A percentile compares a stretch with the other conserved stretches of the same genome.
These are phyloP conservation scores for Taphrina deformans DNA, from an alignment of 1,139 yeast genomes.

Conservation along the genomic window DNA sequence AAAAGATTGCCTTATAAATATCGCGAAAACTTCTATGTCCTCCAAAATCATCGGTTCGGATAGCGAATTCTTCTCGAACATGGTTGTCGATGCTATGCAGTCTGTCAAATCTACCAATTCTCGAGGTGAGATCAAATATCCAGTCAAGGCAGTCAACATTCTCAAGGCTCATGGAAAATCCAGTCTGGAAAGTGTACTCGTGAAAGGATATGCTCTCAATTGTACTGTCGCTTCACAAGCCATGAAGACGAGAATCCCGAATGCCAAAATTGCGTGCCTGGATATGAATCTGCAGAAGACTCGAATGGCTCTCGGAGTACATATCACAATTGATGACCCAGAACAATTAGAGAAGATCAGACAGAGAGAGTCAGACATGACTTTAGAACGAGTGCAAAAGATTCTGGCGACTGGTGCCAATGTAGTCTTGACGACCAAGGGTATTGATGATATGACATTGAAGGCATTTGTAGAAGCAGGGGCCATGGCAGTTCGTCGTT, in stretches of 20 bases:
- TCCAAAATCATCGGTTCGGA: conserved; percentile 95
- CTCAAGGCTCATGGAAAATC: conserved; percentile 97
- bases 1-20: conserved; percentile 70
- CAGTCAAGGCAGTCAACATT: conserved; percentile 95
- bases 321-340: conserved; percentile 94
- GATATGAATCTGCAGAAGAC: conserved; percentile 95
- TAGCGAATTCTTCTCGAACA: conserved; percentile 79
- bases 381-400: conserved; percentile 81
- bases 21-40: conserved; percentile 96
- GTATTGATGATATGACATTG: conserved; percentile 93
- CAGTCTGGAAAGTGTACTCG: conserved; percentile 77
- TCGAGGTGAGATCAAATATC: conserved; percentile 88
- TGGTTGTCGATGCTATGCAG: conserved; percentile 94
- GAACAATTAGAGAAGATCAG: conserved; percentile 95
- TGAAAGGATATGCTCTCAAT: conserved; percentile 93
- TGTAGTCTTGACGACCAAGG: conserved; percentile 94
- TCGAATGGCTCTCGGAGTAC: conserved; percentile 98
- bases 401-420: conserved; percentile 93
- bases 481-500: conserved; percentile 96
- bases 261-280: conserved; percentile 86
- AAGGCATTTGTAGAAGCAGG: conserved; percentile 95
- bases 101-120: conserved; percentile 90
- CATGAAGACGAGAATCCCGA: conserved; percentile 71
- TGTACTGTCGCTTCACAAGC: conserved; percentile 98
- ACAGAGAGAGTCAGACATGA: conserved; percentile 88